Conservation (phyloP, 73 alveolate species). For the Loxodes magnus region DNA sequence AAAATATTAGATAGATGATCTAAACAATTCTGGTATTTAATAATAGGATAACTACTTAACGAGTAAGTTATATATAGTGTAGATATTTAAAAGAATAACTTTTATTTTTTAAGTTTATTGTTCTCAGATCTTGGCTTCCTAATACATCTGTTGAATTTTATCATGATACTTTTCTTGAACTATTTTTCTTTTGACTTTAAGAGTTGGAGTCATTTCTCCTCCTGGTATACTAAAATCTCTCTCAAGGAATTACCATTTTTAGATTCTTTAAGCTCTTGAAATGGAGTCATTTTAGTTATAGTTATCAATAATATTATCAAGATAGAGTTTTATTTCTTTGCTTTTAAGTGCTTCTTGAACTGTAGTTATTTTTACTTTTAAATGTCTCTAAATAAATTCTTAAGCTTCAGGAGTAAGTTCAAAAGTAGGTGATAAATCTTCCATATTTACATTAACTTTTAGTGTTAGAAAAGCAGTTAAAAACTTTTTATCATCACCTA, state of each 20-base stretch:
- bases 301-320: conserved; percentile 6
- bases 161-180: conserved; percentile 43
- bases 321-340: too few relatives aligned
- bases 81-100: too few relatives aligned
- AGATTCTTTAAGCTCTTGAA: conserved; percentile 45
- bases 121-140: conserved; percentile 27
- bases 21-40: too few relatives aligned
- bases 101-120: not conserved
- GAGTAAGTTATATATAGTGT: too few relatives aligned
- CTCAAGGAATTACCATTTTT: conserved; percentile 48
- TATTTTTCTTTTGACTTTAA: conserved; percentile 66
- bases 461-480: conserved; percentile 43
- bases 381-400: conserved; percentile 25
- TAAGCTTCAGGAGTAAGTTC: conserved; percentile 48
- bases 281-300: conserved; percentile 5
- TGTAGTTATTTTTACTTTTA: too few relatives aligned
- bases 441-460: conserved; percentile 28
- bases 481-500: conserved; percentile 60
- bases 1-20: too few relatives aligned
- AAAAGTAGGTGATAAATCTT: conserved; percentile 42
- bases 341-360: too few relatives aligned
- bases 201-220: conserved; percentile 84
- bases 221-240: conserved; percentile 64
- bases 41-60: too few relatives aligned
- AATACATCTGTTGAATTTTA: conserved; percentile 50